A percentile compares a stretch with the other conserved stretches of the same genome.
Conservation (phyloP, 305 asterid species). For the Andrographis paniculata region DNA sequence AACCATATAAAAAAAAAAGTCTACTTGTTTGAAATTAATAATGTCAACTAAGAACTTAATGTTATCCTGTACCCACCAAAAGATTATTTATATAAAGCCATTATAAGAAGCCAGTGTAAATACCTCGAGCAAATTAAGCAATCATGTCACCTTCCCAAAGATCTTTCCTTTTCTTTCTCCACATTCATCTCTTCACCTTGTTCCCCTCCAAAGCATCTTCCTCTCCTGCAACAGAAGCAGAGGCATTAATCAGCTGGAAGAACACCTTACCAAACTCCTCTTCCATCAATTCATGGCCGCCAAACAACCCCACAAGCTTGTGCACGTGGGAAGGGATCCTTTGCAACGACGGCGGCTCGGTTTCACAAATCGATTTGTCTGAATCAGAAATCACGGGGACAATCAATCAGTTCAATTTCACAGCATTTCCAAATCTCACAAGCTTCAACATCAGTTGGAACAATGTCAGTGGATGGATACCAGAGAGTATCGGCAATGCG, state of each 20-base stretch:
- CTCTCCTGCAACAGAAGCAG: constrained; percentile 3
- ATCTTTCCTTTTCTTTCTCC: constrained; percentile 20
- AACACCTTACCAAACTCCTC: constrained; percentile 6
- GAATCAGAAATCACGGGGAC: constrained; percentile 27
- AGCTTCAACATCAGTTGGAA: constrained; percentile 37
- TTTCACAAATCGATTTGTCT: constrained; percentile 37
- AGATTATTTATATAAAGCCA: background rate
- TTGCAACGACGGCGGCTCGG: constrained; percentile 38
- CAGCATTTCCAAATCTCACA: constrained; percentile 32
- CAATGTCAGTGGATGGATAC: constrained; percentile 46
- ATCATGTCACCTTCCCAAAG: constrained; percentile 4
- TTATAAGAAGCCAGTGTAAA: constrained; percentile 5
- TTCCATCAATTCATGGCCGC: constrained; percentile 43
- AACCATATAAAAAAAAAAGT: background rate
- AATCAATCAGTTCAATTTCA: constrained; percentile 32
- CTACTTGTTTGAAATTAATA: background rate
- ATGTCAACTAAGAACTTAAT: background rate
- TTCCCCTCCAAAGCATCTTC: constrained; percentile 17
- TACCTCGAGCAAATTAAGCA: constrained; percentile 23
- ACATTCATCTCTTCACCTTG: constrained; percentile 18
- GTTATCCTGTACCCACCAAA: background rate
- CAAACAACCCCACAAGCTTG: constrained; percentile 29
- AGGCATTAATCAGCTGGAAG: constrained; percentile 5
- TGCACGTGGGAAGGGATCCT: constrained; percentile 56
- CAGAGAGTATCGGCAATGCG: constrained; percentile 37